Evolutionary conservation across 768 basidiomycete species (phyloP), one percentile per base, ranked within the genome.

Genomic region (Tylopilus felleus): DNA sequence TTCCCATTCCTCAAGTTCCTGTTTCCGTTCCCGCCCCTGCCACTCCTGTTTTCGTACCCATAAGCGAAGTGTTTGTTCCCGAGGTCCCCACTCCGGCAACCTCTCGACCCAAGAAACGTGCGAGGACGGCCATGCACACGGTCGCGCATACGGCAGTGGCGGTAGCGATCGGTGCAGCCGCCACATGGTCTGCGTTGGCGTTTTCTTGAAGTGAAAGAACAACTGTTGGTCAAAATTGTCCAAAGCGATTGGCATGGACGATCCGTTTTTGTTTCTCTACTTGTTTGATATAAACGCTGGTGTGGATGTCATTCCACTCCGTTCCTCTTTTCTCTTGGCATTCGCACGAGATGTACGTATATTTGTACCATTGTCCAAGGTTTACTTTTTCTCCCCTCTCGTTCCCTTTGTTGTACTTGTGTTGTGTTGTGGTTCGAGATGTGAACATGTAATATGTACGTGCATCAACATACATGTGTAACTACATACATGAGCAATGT

Each of bases 181-280:
- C 81, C 4, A 78, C 87, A 3, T 90, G 88, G 88, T 80, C 83
- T 17, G 85, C 85, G 23, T 68, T 90, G 53, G 88, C 88, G 1
- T 90, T 84, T 67, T 75, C 73, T 56, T 86, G 62, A 77, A 41
- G 48, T 6, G 33, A 33, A 40, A 36, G n/a, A n/a, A n/a, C n/a
- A n/a, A 27, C 7, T n/a, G 1, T 29, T 29, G 46, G n/a, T 52
- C 35, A 38, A 22, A n/a, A 38, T 49, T 43, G 33, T 56, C 22
- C 28, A 33, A 5, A 16, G 17, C 8, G 9, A 3, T 19, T 14
- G 17, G 44, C 33, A 31, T 31, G 36, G 28, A 22, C 44, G 21
- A 27, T n/a, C 9, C 16, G 9, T 46, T 14, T 43, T 45, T n/a
- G 17, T 44, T 36, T 29, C n/a, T 27, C 25, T 8, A 10, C 31